Evolutionary conservation across 2,329 filamentous ascomycete species (phyloP).

Genomic region (Ascochyta koolunga): DNA sequence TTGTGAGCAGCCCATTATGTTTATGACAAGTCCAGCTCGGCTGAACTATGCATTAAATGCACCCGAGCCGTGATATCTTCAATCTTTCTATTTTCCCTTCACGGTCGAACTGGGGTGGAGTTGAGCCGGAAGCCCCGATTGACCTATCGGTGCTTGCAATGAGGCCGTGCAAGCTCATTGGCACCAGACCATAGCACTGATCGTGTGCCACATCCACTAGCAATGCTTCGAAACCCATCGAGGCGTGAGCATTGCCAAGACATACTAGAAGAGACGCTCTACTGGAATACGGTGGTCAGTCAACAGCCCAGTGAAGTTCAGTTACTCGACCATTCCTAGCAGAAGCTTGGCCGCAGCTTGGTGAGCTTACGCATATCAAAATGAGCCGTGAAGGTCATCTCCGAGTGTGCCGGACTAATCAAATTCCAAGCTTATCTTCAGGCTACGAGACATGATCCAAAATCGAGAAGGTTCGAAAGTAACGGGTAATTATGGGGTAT

Average conservation of each 20-base stretch:
- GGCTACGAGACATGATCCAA: background rate
- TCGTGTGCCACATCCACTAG: background rate
- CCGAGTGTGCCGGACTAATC: background rate
- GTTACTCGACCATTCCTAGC: constrained; percentile 10
- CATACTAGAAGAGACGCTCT: too few relatives aligned
- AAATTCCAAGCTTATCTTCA: background rate
- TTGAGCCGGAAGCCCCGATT: constrained; percentile 9
- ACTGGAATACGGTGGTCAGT: background rate
- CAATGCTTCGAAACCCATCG: background rate
- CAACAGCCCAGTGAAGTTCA: background rate
- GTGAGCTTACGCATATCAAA: constrained; percentile 13
- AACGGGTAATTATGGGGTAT: constrained; percentile 4
- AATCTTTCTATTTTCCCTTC: constrained; percentile 19
- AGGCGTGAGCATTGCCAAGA: background rate
- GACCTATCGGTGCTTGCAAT: background rate
- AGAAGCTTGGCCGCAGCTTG: constrained; percentile 15
- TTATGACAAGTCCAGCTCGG: background rate
- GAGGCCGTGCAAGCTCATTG: background rate
- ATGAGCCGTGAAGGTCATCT: background rate
- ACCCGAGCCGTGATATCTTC: constrained; percentile 12
- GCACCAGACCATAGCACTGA: background rate
- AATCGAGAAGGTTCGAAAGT: background rate
- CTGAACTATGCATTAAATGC: background rate
- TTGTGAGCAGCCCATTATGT: background rate
- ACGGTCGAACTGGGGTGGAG: constrained; percentile 15